Evolutionary conservation across 495 filamentous ascomycete genomes (phyloP).

Genomic region (Aspergillus incahuasiensis): DNA sequence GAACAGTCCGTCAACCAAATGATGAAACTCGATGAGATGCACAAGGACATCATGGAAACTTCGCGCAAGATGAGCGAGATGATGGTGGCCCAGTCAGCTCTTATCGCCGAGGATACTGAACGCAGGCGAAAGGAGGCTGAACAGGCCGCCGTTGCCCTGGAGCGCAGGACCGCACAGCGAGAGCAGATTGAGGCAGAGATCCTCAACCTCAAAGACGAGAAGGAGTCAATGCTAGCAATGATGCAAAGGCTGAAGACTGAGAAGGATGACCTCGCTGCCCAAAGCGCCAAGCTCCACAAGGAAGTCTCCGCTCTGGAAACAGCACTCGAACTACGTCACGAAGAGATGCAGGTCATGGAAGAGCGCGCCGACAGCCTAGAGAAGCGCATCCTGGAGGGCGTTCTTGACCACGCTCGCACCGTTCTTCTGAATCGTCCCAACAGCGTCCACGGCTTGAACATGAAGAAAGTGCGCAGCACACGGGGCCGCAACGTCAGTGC

Average conservation of each 20-base stretch:
- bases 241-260: slow-evolving; percentile 57
- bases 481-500: slow-evolving; percentile 39
- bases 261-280: slow-evolving; percentile 63
- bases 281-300: slow-evolving; percentile 71
- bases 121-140: slow-evolving; percentile 75
- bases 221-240: slow-evolving; percentile 55
- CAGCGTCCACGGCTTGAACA: slow-evolving; percentile 53
- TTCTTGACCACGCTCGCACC: slow-evolving; percentile 89
- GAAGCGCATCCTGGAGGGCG: slow-evolving; percentile 86
- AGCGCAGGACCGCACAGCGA: slow-evolving; percentile 71
- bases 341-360: slow-evolving; percentile 89
- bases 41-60: slow-evolving; percentile 82
- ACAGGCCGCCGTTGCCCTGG: slow-evolving; percentile 74
- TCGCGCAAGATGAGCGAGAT: slow-evolving; percentile 83
- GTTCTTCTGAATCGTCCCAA: slow-evolving; percentile 62
- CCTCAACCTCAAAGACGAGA: slow-evolving; percentile 58
- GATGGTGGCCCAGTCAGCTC: slow-evolving; percentile 70
- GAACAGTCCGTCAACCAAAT: slow-evolving; percentile 54
- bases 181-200: slow-evolving; percentile 73
- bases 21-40: slow-evolving; percentile 81
- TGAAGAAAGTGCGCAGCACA: slow-evolving; percentile 64
- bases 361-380: slow-evolving; percentile 80
- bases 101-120: slow-evolving; percentile 74
- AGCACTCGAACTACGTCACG: slow-evolving; percentile 77
- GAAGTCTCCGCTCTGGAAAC: slow-evolving; percentile 87